phyloP scores from a whole-genome alignment of 192 early-diverging fungal species.

The Linnemannia zychae region DNA sequence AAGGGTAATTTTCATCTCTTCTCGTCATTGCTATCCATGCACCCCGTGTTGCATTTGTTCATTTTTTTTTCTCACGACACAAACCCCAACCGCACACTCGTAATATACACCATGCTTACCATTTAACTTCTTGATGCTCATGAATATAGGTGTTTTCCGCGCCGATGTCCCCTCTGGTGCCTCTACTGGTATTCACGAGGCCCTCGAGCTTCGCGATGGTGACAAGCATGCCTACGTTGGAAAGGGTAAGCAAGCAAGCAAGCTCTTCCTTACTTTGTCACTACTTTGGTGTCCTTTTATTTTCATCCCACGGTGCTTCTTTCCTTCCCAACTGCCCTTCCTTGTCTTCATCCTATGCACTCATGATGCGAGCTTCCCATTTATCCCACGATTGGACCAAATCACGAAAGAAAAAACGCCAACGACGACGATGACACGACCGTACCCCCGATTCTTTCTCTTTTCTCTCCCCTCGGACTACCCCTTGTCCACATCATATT shows the following conservation, averaged over 20 bases:
- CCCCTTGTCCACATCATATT: not conserved
- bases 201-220: constrained; percentile 96
- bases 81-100: not conserved
- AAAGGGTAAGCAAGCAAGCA: constrained; percentile 78
- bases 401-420: not conserved
- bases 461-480: not conserved
- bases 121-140: not conserved
- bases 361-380: not conserved
- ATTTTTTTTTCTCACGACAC: not conserved
- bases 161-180: constrained; percentile 98
- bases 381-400: constrained; percentile 7
- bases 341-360: not conserved
- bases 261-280: not conserved
- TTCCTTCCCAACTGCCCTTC: not conserved
- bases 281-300: not conserved
- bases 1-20: constrained; percentile 73
- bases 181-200: constrained; percentile 99
- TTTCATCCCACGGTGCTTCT: constrained; percentile 1
- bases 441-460: not conserved
- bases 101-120: not conserved
- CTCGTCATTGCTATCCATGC: not conserved
- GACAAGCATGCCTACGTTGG: constrained; percentile 89
- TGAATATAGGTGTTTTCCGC: constrained; percentile 84
- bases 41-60: not conserved
- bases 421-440: not conserved